These are phyloP conservation scores for Camellia sinensis DNA, from an alignment of 148 eudicot species.

Conservation along the genomic window DNA sequence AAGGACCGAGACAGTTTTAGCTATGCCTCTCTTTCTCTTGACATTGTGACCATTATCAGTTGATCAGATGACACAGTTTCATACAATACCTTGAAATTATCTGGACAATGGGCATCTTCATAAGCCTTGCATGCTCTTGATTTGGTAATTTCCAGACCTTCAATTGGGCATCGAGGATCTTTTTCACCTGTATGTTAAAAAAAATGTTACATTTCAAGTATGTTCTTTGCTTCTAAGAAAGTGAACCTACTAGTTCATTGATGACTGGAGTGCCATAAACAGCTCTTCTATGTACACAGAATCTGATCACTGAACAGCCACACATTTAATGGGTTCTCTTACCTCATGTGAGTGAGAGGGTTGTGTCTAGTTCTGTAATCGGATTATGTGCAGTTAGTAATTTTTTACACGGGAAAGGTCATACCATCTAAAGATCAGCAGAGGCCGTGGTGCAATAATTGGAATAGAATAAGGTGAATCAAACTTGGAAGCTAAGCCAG, in stretches of 20 bases:
- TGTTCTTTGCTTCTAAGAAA: not conserved
- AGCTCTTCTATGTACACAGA: not conserved
- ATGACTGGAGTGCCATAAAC: not conserved
- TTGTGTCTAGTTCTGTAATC: no score
- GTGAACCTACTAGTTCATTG: not conserved
- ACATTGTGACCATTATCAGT: not conserved
- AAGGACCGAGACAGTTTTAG: no score
- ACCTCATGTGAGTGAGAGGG: no score
- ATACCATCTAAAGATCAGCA: conserved; percentile 82
- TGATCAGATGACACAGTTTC: conserved; percentile 7
- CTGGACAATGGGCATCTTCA: conserved; percentile 40
- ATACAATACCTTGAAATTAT: conserved; percentile 58
- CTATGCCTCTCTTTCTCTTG: no score
- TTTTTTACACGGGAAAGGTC: no score
- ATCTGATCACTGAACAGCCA: no score
- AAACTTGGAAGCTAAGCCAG: conserved; percentile 79
- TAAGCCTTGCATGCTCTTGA: conserved; percentile 45
- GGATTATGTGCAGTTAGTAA: no score
- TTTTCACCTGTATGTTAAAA: conserved; percentile 49
- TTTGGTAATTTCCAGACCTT: conserved; percentile 60
- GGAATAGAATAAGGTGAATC: conserved; percentile 84
- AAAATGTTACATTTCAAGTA: not conserved
- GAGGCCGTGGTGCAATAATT: conserved; percentile 80
- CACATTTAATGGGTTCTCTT: no score
- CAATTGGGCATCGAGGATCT: conserved; percentile 82